Percentiles rank a stretch among this genome's conserved stretches.
These are phyloP conservation scores for Schwanniomyces polymorphus DNA, from an alignment of 805 yeast species.

Conservation along the genomic window DNA sequence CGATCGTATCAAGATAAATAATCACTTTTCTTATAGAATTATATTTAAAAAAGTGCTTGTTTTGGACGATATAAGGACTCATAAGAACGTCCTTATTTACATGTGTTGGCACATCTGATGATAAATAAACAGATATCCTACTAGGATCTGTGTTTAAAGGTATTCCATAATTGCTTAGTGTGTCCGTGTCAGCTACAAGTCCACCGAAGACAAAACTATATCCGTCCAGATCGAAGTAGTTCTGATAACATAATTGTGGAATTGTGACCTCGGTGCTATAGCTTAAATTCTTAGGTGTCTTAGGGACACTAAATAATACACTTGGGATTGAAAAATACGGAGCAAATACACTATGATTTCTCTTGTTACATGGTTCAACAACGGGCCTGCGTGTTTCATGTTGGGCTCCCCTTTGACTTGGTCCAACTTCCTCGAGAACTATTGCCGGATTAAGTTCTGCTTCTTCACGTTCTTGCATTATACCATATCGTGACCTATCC, in stretches of 20 bases:
- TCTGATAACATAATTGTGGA: conserved; percentile 31
- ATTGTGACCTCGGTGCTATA: conserved; percentile 7
- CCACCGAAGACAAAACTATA: conserved; percentile 41
- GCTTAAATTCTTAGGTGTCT: background rate
- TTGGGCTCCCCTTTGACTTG: conserved; percentile 1
- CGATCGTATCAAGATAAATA: conserved; percentile 23
- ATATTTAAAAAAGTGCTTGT: conserved; percentile 23
- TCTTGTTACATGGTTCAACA: conserved; percentile 7
- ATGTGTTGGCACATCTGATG: conserved; percentile 39
- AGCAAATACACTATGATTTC: conserved; percentile 16
- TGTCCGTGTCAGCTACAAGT: conserved; percentile 13
- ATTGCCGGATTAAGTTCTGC: conserved; percentile 19
- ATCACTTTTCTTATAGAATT: conserved; percentile 33
- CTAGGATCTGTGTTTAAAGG: conserved; percentile 28
- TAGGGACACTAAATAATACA: conserved; percentile 20
- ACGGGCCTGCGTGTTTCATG: background rate
- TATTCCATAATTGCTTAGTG: conserved; percentile 26
- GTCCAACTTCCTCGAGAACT: conserved; percentile 20
- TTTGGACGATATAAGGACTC: conserved; percentile 46
- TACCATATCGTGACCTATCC: conserved; percentile 4
- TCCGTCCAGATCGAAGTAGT: conserved; percentile 30
- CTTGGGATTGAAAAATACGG: conserved; percentile 28
- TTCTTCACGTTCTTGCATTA: background rate
- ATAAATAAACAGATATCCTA: conserved; percentile 35
- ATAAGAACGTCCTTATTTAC: conserved; percentile 33